Evolutionary conservation across 2,329 filamentous ascomycete species (phyloP).

Genomic region (Aureobasidium sp.): DNA sequence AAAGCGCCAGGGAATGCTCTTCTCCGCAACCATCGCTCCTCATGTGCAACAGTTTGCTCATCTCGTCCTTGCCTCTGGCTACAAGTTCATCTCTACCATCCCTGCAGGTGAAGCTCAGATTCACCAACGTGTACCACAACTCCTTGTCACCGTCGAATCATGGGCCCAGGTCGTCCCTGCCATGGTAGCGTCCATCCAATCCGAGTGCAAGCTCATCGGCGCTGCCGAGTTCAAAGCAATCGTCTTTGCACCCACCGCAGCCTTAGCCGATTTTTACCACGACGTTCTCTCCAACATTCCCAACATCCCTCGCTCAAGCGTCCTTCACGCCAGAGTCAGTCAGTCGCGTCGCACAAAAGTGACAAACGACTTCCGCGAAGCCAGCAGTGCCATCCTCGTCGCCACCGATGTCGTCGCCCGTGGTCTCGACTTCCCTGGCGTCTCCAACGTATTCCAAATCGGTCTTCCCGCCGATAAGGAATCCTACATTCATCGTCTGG

Average conservation of each 20-base stretch:
- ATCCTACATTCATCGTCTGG: constrained; percentile 86
- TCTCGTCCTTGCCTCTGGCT: constrained; percentile 37
- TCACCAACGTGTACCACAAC: constrained; percentile 44
- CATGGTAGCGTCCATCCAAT: constrained; percentile 5
- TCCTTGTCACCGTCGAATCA: constrained; percentile 31
- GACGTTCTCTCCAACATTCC: constrained; percentile 29
- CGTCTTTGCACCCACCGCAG: constrained; percentile 42
- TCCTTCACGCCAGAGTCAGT: constrained; percentile 36
- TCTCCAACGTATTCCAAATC: constrained; percentile 83
- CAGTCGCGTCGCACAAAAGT: constrained; percentile 38
- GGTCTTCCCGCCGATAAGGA: constrained; percentile 44
- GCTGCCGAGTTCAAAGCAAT: constrained; percentile 37
- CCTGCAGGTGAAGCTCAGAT: constrained; percentile 40
- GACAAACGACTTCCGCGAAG: constrained; percentile 40
- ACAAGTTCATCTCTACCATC: constrained; percentile 38
- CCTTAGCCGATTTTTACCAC: constrained; percentile 34
- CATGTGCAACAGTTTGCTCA: constrained; percentile 40
- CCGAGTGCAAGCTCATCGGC: constrained; percentile 13
- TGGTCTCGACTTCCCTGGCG: constrained; percentile 96
- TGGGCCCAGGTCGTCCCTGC: constrained; percentile 7
- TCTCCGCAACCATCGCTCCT: constrained; percentile 40
- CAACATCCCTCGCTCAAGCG: not conserved
- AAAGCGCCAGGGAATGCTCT: constrained; percentile 46
- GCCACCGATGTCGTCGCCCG: constrained; percentile 74
- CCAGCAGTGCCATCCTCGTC: constrained; percentile 44